A percentile compares a stretch with the other conserved stretches of the same genome.
phyloP scores from a whole-genome alignment of 257 asterid genomes.

The Solanum paucissectum region DNA sequence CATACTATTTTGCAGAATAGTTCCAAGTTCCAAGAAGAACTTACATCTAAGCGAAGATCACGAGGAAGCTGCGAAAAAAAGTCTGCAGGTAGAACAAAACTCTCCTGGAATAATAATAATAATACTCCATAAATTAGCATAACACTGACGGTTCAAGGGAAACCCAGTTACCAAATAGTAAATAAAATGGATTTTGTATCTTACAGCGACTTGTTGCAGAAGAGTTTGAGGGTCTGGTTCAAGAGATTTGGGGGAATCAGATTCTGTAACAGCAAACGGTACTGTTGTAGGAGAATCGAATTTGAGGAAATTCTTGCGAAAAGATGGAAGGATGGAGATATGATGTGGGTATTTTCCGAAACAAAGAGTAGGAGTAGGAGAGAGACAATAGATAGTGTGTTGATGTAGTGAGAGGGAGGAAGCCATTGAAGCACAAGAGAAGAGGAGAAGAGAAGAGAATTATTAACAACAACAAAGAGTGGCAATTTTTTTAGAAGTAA shows the following conservation, averaged over 20 bases:
- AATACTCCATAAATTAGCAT: background rate
- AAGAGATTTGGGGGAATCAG: slow-evolving; percentile 56
- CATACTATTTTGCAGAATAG: background rate
- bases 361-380: slow-evolving; percentile 11
- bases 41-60: slow-evolving; percentile 93
- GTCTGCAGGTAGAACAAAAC: slow-evolving; percentile 71
- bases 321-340: slow-evolving; percentile 10
- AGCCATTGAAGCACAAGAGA: slow-evolving; percentile 29
- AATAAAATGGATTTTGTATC: background rate
- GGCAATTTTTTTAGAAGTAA: background rate
- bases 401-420: slow-evolving; percentile 24
- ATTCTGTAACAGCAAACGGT: slow-evolving; percentile 55
- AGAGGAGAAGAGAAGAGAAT: background rate
- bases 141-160: background rate
- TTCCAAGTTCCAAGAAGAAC: slow-evolving; percentile 3
- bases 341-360: slow-evolving; percentile 13
- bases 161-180: background rate
- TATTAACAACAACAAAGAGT: background rate
- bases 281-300: slow-evolving; percentile 13
- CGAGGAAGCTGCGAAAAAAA: slow-evolving; percentile 63
- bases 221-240: slow-evolving; percentile 50
- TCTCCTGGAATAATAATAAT: slow-evolving; percentile 29
- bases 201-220: slow-evolving; percentile 64
- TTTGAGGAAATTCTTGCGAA: slow-evolving; percentile 16
- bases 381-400: slow-evolving; percentile 14